These are phyloP conservation scores for Hypocreales sp. DNA, from an alignment of 2,329 filamentous ascomycete genomes.

Conservation along the genomic window DNA sequence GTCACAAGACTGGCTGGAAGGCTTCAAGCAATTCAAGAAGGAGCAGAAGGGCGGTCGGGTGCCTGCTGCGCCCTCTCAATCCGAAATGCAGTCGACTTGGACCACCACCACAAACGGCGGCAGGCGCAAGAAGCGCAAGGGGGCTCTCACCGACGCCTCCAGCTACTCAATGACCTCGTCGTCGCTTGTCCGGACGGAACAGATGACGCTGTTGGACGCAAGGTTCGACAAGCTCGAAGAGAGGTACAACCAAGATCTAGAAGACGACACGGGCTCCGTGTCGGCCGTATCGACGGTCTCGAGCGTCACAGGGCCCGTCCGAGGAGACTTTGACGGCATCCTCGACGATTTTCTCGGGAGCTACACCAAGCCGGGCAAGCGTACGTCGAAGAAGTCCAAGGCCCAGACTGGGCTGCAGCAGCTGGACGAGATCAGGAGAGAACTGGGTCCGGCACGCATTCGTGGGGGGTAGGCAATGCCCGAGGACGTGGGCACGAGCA, in stretches of 20 bases:
- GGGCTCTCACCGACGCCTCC: constrained; percentile 75
- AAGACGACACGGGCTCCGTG: constrained; percentile 37
- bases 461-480: constrained; percentile 11
- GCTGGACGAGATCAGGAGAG: constrained; percentile 75
- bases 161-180: constrained; percentile 88
- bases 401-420: constrained; percentile 72
- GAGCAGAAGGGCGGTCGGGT: constrained; percentile 41
- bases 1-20: constrained; percentile 74
- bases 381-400: constrained; percentile 63
- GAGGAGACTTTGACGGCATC: constrained; percentile 73
- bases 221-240: constrained; percentile 87
- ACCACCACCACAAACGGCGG: constrained; percentile 68
- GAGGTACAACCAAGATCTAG: constrained; percentile 41
- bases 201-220: constrained; percentile 69
- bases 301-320: constrained; percentile 50
- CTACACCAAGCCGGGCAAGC: constrained; percentile 57
- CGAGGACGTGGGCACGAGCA: too few relatives aligned
- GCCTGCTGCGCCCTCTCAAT: constrained; percentile 30
- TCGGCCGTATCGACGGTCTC: constrained; percentile 48
- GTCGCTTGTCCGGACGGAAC: constrained; percentile 73
- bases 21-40: constrained; percentile 91
- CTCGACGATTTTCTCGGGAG: constrained; percentile 84
- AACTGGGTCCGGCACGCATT: constrained; percentile 62
- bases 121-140: constrained; percentile 86
- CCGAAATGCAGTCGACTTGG: constrained; percentile 54